phyloP scores from a whole-genome alignment of 2,329 filamentous ascomycete species.

The Phialophora macrospora region DNA sequence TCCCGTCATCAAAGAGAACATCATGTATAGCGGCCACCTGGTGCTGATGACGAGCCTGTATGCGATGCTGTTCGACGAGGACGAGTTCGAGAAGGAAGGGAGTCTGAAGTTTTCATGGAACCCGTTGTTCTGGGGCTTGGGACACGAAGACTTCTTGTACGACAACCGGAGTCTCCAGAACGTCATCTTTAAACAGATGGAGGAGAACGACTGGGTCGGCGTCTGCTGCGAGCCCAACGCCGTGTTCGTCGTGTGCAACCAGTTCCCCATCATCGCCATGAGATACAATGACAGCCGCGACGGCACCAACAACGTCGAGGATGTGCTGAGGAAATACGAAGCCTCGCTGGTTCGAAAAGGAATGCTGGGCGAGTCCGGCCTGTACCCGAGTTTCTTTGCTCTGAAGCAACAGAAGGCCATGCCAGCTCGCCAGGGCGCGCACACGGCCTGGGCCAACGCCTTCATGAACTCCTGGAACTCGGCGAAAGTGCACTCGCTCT shows the following conservation, averaged over 20 bases:
- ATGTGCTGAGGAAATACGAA: constrained; percentile 35
- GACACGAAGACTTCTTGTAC: constrained; percentile 44
- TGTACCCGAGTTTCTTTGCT: constrained; percentile 40
- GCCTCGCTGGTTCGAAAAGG: constrained; percentile 2
- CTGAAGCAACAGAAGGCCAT: constrained; percentile 41
- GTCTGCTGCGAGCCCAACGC: constrained; percentile 53
- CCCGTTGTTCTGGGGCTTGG: constrained; percentile 46
- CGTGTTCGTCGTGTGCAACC: constrained; percentile 47
- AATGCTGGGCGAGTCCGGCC: constrained; percentile 37
- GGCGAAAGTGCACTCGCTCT: constrained; percentile 39
- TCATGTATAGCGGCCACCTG: constrained; percentile 52
- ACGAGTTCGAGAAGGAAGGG: constrained; percentile 45
- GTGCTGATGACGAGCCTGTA: constrained; percentile 41
- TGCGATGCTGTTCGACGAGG: constrained; percentile 43
- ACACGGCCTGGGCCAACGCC: constrained; percentile 43
- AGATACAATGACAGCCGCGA: constrained; percentile 44
- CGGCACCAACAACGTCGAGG: constrained; percentile 42
- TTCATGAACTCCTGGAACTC: constrained; percentile 49
- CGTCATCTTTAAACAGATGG: constrained; percentile 47
- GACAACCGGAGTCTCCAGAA: constrained; percentile 43
- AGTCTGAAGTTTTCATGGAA: constrained; percentile 47
- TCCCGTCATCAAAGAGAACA: constrained; percentile 49
- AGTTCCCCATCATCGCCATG: constrained; percentile 44
- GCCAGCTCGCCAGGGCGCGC: constrained; percentile 32
- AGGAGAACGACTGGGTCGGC: constrained; percentile 47